These are phyloP conservation scores for Monosporascus ibericus DNA, from an alignment of 2,329 filamentous ascomycete genomes.

Conservation along the genomic window DNA sequence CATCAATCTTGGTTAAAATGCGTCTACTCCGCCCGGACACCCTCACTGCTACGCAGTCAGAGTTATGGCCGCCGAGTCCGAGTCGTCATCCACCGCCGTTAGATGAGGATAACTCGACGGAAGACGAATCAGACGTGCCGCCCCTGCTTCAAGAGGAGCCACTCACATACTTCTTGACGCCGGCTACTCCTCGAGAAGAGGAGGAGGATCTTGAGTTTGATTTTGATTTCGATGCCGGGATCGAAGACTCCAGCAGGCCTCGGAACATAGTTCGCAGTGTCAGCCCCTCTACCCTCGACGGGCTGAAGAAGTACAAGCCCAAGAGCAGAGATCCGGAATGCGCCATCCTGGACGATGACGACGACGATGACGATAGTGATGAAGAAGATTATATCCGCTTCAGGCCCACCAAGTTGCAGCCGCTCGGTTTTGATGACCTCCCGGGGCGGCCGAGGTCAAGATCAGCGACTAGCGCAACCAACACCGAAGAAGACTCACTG, in stretches of 20 bases:
- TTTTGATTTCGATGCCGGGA: slow-evolving; percentile 49
- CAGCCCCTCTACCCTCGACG: slow-evolving; percentile 50
- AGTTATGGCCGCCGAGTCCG: slow-evolving; percentile 49
- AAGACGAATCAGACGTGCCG: slow-evolving; percentile 34
- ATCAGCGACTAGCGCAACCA: slow-evolving; percentile 26
- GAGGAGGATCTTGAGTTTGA: slow-evolving; percentile 40
- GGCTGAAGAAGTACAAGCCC: slow-evolving; percentile 39
- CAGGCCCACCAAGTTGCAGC: slow-evolving; percentile 33
- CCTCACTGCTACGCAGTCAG: slow-evolving; percentile 29
- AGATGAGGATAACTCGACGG: slow-evolving; percentile 36
- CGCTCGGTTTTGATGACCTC: slow-evolving; percentile 37
- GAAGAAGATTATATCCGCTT: slow-evolving; percentile 48
- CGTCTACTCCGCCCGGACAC: slow-evolving; percentile 17
- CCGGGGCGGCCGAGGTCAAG: slow-evolving; percentile 28
- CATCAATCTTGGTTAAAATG: slow-evolving; percentile 17
- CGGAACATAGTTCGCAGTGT: slow-evolving; percentile 45
- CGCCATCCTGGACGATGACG: slow-evolving; percentile 36
- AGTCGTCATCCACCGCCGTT: slow-evolving; percentile 38
- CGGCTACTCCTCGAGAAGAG: slow-evolving; percentile 35
- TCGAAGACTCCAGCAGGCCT: slow-evolving; percentile 43
- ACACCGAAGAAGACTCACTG: slow-evolving; percentile 22
- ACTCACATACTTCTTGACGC: slow-evolving; percentile 49
- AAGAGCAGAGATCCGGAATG: slow-evolving; percentile 34
- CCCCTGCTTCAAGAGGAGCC: slow-evolving; percentile 44
- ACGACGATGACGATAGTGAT: slow-evolving; percentile 36